Conservation (phyloP, 1,284 basidiomycete species). For the Erythrobasidium hasegawianum region DNA sequence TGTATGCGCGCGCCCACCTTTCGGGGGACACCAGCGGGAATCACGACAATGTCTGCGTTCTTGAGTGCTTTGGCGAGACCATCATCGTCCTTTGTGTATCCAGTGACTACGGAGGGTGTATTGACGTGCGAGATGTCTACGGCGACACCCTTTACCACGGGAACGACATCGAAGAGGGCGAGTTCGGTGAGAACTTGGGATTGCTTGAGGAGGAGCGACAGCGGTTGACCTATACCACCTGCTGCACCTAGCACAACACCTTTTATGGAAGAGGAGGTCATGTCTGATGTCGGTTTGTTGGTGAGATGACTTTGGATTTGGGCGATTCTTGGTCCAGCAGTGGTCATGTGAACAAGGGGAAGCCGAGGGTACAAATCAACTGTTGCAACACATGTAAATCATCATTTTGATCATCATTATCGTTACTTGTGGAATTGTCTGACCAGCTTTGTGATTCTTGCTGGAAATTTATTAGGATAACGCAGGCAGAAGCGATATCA, state of each 20-base stretch:
- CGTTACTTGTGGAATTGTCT: too few species aligned
- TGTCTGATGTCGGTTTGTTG: neutral
- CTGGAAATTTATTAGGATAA: too few species aligned
- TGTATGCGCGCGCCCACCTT: conserved; percentile 61
- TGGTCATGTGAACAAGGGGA: neutral
- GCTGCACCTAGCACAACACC: conserved; percentile 42
- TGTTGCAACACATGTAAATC: too few species aligned
- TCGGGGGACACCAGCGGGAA: conserved; percentile 94
- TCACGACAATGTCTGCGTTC: conserved; percentile 85
- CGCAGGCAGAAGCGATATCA: too few species aligned
- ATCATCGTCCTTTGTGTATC: conserved; percentile 61
- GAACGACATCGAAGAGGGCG: conserved; percentile 91
- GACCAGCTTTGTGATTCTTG: too few species aligned
- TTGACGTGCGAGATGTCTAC: conserved; percentile 61
- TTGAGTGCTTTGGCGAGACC: conserved; percentile 71
- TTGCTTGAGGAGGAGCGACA: conserved; percentile 78
- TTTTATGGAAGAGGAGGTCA: conserved; percentile 28
- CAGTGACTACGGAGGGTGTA: conserved; percentile 49
- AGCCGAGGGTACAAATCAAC: too few species aligned
- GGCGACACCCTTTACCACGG: conserved; percentile 64
- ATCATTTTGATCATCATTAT: too few species aligned
- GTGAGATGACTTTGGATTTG: neutral
- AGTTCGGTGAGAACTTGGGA: conserved; percentile 79
- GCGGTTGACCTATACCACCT: conserved; percentile 50
- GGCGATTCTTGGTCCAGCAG: neutral